Percentiles rank a stretch among this genome's conserved stretches.
Conservation (phyloP, 495 filamentous ascomycete species). For the Usnea hakonensis region DNA sequence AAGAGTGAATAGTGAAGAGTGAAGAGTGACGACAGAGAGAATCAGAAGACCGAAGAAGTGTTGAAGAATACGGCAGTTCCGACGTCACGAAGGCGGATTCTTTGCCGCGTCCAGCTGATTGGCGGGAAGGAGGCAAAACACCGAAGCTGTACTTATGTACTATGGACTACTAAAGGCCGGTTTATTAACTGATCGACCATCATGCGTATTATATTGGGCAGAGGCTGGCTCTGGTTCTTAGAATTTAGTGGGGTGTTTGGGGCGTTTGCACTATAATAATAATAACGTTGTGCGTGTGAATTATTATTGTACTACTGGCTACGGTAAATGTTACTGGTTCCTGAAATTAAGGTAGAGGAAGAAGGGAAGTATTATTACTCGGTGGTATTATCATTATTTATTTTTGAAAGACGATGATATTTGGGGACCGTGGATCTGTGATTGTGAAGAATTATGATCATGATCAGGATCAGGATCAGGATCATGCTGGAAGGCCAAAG, state of each 20-base stretch:
- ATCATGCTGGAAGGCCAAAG: too few species aligned
- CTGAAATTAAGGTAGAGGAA: neutral
- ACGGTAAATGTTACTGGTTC: slow-evolving; percentile 10
- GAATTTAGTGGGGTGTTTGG: slow-evolving; percentile 1
- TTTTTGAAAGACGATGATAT: too few species aligned
- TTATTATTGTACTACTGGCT: too few species aligned
- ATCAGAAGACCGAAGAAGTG: neutral
- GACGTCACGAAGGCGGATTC: slow-evolving; percentile 20
- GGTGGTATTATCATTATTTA: too few species aligned
- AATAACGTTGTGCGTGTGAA: too few species aligned
- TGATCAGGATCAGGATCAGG: too few species aligned
- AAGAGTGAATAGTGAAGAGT: neutral
- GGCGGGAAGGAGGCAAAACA: slow-evolving; percentile 11
- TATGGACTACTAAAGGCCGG: too few species aligned
- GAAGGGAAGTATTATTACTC: neutral
- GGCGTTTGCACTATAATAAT: too few species aligned
- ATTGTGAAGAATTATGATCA: too few species aligned
- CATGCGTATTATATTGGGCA: slow-evolving; percentile 19
- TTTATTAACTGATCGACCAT: slow-evolving; percentile 6
- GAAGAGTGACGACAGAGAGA: neutral
- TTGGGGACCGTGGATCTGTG: too few species aligned
- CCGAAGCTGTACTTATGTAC: slow-evolving; percentile 17
- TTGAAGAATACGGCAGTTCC: slow-evolving; percentile 8
- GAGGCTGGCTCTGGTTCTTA: slow-evolving; percentile 12
- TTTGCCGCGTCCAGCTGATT: slow-evolving; percentile 20